Percentiles rank a stretch among this genome's conserved stretches.
Evolutionary conservation across 2,329 filamentous ascomycete species (phyloP).

Genomic region (Phaeoacremonium minimum): DNA sequence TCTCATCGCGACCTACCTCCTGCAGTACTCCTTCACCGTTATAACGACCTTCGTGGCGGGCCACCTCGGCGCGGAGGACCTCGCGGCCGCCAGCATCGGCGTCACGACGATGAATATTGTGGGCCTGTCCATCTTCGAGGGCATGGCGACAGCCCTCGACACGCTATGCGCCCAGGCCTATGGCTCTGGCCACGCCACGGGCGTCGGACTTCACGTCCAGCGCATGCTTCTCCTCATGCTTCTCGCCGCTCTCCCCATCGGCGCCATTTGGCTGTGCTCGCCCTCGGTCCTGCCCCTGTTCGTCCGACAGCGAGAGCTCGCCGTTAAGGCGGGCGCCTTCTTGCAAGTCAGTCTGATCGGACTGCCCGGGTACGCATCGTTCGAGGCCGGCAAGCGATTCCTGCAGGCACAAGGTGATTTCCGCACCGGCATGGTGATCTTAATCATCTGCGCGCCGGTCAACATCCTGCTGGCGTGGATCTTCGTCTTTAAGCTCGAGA

Average conservation of each 20-base stretch:
- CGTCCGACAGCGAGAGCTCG: slow-evolving; percentile 41
- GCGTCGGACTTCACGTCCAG: slow-evolving; percentile 48
- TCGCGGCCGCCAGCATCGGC: slow-evolving; percentile 47
- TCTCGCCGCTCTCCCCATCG: slow-evolving; percentile 41
- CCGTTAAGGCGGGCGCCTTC: slow-evolving; percentile 43
- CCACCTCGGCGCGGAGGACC: slow-evolving; percentile 45
- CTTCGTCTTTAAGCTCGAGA: slow-evolving; percentile 33
- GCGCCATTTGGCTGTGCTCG: slow-evolving; percentile 41
- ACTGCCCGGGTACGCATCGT: slow-evolving; percentile 47
- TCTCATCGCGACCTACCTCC: slow-evolving; percentile 46
- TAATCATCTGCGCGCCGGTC: slow-evolving; percentile 40
- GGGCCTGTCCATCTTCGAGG: slow-evolving; percentile 45
- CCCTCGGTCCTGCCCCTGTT: slow-evolving; percentile 38
- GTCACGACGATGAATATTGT: slow-evolving; percentile 51
- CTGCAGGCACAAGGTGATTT: slow-evolving; percentile 52
- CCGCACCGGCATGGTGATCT: slow-evolving; percentile 39
- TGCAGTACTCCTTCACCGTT: slow-evolving; percentile 48
- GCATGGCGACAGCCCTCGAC: slow-evolving; percentile 45
- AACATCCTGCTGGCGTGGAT: slow-evolving; percentile 45
- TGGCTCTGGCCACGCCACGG: slow-evolving; percentile 38
- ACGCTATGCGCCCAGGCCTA: slow-evolving; percentile 48
- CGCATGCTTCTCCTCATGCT: slow-evolving; percentile 46
- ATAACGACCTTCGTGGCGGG: slow-evolving; percentile 48
- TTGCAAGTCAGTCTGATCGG: slow-evolving; percentile 42
- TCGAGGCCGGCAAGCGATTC: slow-evolving; percentile 50